Evolutionary conservation across 768 basidiomycete species (phyloP).

Genomic region (Suillus lakei): DNA sequence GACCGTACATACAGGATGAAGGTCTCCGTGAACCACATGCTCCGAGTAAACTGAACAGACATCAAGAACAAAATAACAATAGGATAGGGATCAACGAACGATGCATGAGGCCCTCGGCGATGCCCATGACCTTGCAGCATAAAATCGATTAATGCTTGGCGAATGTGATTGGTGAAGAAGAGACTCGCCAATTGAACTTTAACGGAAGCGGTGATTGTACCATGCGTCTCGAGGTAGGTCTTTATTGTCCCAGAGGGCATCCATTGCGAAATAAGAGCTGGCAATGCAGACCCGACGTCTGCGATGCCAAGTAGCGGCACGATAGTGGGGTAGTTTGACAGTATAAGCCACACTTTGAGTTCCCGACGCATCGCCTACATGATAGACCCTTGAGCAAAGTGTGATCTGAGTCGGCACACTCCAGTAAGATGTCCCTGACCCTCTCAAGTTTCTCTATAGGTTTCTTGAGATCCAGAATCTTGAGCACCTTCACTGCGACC

Average conservation of each 20-base stretch:
- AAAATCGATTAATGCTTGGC: background rate
- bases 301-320: constrained; percentile 21
- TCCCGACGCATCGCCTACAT: too few relatives aligned
- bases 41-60: background rate
- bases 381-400: too few relatives aligned
- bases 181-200: background rate
- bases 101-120: background rate
- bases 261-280: too few relatives aligned
- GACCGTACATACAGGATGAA: background rate
- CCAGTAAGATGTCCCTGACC: too few relatives aligned
- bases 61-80: background rate
- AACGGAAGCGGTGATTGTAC: too few relatives aligned
- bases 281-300: background rate
- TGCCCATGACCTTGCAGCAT: background rate
- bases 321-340: constrained; percentile 23
- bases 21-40: constrained; percentile 2
- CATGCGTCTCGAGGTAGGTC: too few relatives aligned
- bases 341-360: constrained; percentile 20
- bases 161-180: background rate
- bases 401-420: too few relatives aligned
- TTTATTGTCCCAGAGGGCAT: too few relatives aligned
- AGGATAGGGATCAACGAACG: background rate
- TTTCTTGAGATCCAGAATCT: too few relatives aligned
- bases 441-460: too few relatives aligned
- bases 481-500: too few relatives aligned